phyloP scores from a whole-genome alignment of 2,329 filamentous ascomycete species.

The Cladobotryum mycophilum region DNA sequence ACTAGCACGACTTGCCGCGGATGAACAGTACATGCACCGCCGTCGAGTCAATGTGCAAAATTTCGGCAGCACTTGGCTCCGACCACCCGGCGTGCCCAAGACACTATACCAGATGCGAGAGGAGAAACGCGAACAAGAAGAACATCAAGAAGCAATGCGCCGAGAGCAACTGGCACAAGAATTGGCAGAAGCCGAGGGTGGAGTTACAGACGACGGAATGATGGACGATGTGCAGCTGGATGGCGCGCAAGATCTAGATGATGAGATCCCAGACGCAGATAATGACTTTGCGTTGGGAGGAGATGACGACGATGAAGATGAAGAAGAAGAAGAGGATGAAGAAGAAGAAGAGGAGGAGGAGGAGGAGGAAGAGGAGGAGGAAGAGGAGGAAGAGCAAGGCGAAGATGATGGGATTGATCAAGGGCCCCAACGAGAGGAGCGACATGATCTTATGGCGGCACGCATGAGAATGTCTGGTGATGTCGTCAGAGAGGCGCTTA shows the following conservation, averaged over 20 bases:
- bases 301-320: conserved; percentile 35
- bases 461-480: conserved; percentile 53
- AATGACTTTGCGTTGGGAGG: conserved; percentile 46
- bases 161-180: conserved; percentile 67
- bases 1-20: conserved; percentile 63
- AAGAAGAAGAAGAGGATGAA: conserved; percentile 38
- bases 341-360: conserved; percentile 34
- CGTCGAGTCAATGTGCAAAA: conserved; percentile 77
- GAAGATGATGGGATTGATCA: conserved; percentile 36
- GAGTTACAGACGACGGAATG: conserved; percentile 36
- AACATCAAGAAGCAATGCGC: conserved; percentile 69
- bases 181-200: conserved; percentile 51
- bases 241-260: conserved; percentile 57
- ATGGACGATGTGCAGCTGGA: conserved; percentile 53
- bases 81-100: conserved; percentile 80
- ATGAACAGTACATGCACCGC: conserved; percentile 70
- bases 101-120: conserved; percentile 86
- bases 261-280: conserved; percentile 65
- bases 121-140: conserved; percentile 80
- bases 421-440: conserved; percentile 35
- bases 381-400: conserved; percentile 36
- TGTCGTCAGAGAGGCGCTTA: conserved; percentile 54
- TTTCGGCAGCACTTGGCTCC: conserved; percentile 86
- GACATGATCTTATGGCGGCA: conserved; percentile 43
- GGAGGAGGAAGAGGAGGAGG: conserved; percentile 34